Base-by-base conservation (phyloP, 2,329 filamentous ascomycete species). In the Calonectria hawksworthii region DNA sequence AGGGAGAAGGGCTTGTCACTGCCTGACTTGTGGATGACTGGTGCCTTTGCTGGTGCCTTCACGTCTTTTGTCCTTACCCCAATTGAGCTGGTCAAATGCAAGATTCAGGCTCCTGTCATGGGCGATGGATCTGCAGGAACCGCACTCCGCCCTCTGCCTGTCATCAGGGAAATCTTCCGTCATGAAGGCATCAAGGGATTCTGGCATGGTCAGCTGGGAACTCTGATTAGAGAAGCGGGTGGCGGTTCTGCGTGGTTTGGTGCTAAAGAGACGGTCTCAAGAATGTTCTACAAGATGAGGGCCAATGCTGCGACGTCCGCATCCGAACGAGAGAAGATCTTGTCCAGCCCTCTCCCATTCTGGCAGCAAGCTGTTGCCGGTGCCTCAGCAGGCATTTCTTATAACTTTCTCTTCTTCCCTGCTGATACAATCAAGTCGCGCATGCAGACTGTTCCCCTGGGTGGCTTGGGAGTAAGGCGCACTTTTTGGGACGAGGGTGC, bases 341-440 rank as follows among this genome's bases (percentile, higher is more conserved):
- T 84, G 4, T 84, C 89, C 6, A 86, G 90, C 63, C 88, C 92
- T 1, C 87, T 98, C 13, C 94, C 95, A 7, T 85, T 98, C 7
- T 94, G 94, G 90, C 95, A 98, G 86, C 96, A 98, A 84, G 95
- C 98, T 82, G 83, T 95, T 26, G 95, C 96, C 1, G 96, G 96
- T 52, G 96, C 96, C 3, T 92, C 93, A 10, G 97, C 96, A 4
- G 97, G 97, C 68, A 94, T 98, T 87, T 93, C 93, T 44, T 99
- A 99, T 87, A 99, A 99, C 84, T 99, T 99, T 83, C 87, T 98
- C 28, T 98, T 99, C 88, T 99, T 97, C 84, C 97, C 97, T 0
- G 97, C 97, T 65, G 97, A 99, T 84, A 99, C 97, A 0, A 94
- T 99, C 88, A 99, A 99, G 87, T 98, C 95, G 23, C 93, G 96